Evolutionary conservation across 2,329 filamentous ascomycete species (phyloP), one percentile per base, ranked within the genome.

Genomic region (Neonectria sp.): DNA sequence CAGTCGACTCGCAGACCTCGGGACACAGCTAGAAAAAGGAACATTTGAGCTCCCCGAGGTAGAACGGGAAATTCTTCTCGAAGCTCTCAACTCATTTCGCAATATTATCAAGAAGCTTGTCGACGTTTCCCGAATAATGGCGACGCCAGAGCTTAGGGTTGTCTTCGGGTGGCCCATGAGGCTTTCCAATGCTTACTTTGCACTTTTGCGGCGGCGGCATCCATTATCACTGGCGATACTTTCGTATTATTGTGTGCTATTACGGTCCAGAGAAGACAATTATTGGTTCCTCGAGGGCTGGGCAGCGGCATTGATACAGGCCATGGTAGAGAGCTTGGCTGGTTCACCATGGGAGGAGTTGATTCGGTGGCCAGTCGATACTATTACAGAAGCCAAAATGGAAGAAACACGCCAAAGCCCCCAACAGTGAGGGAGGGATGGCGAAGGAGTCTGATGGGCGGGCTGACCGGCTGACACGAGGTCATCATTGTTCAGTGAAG

Each of bases 271-370:
- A 27, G 53, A 63, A 13, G 17, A 29, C 4, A 60, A 35, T 13
- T 64, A 56, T 25, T 67, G 65, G 65, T 64, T 60, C 27, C 31
- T 67, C 27, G 25, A 56, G 12, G 60, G 60, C 11, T 67, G 65
- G 65, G 21, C 55, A 7, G 17, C 9, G 1, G 33, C 25, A 35
- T 17, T 67, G n/a, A 59, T 67, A 17, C 24, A 64, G 8, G n/a
- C 45, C 12, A 48, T 67, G 3, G 9, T 45, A 27, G 12, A 21
- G 13, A 55, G 27, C 5, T 49, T 67, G 3, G 37, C 13, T 13
- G 43, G 48, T 13, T 64, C 65, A 9, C 12, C 21, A 5, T 60
- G 55, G 55, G 60, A 67, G 43, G 33, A 15, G 4, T 4, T 64
- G 27, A 52, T 64, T 17, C 60, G 45, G 9, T 67, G 65, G 65